Conservation (phyloP, 116 monocot species). For the Zostera marina region DNA sequence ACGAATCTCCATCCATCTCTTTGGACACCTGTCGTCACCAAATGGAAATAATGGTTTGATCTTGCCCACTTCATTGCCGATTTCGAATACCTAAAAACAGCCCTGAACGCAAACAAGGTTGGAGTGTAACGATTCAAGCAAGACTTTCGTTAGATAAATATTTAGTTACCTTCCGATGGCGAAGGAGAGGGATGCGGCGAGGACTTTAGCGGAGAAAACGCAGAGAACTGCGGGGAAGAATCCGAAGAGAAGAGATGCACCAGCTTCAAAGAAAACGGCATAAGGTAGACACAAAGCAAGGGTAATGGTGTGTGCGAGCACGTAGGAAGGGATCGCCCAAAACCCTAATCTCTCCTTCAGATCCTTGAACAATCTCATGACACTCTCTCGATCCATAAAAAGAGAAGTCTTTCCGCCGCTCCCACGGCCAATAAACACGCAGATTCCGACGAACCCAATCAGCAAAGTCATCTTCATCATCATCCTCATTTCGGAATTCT, state of each 20-base stretch:
- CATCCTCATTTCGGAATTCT: no score
- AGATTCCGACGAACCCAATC: not conserved
- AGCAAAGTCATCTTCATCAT: no score
- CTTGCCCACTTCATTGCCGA: constrained; percentile 63
- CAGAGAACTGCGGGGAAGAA: constrained; percentile 76
- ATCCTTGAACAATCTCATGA: constrained; percentile 16
- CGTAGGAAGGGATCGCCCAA: constrained; percentile 81
- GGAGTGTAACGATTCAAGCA: not conserved
- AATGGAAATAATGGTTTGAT: constrained; percentile 53
- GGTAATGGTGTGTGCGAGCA: constrained; percentile 60
- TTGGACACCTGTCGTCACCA: constrained; percentile 62
- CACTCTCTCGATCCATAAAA: constrained; percentile 16
- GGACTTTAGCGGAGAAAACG: constrained; percentile 87
- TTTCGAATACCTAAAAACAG: constrained; percentile 56
- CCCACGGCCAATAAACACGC: constrained; percentile 3
- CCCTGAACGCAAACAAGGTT: constrained; percentile 15
- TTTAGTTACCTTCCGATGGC: constrained; percentile 64
- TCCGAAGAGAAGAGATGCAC: constrained; percentile 79
- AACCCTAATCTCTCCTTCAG: constrained; percentile 43
- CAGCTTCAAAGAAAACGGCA: constrained; percentile 92
- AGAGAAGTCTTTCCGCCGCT: constrained; percentile 14
- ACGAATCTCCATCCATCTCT: constrained; percentile 93
- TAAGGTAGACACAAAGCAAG: constrained; percentile 84
- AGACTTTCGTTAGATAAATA: not conserved
- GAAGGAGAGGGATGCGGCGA: constrained; percentile 95